Evolutionary conservation across 2,329 filamentous ascomycete species (phyloP).

Genomic region (Calycina herbarum): DNA sequence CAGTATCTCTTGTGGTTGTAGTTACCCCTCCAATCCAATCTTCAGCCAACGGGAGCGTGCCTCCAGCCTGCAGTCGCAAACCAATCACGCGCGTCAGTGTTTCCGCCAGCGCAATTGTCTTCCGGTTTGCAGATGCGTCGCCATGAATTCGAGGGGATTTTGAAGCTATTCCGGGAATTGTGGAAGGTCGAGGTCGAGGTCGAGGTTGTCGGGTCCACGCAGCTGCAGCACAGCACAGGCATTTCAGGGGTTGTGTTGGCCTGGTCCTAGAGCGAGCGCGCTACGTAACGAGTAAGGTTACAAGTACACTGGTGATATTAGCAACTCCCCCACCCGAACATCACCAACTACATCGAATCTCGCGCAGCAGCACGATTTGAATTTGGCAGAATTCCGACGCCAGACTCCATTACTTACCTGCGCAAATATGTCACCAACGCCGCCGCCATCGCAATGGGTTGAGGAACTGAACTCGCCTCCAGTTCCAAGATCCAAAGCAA

Average conservation of each 20-base stretch:
- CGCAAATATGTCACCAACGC: conserved; percentile 38
- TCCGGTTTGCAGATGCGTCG: conserved; percentile 22
- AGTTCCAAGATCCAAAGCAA: conserved; percentile 62
- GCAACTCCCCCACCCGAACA: conserved; percentile 5
- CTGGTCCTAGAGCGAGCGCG: conserved; percentile 15
- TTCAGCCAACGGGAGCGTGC: conserved; percentile 33
- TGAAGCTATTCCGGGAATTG: conserved; percentile 14
- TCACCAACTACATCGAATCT: neutral
- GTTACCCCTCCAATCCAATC: conserved; percentile 33
- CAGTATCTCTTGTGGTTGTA: conserved; percentile 12
- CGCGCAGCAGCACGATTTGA: neutral
- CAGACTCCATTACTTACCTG: neutral
- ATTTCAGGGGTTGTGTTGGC: conserved; percentile 12
- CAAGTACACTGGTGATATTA: too few species aligned
- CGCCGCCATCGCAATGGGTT: conserved; percentile 75
- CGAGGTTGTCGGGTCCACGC: conserved; percentile 13
- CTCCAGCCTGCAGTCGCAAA: conserved; percentile 23
- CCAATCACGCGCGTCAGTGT: conserved; percentile 31
- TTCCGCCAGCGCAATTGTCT: conserved; percentile 27
- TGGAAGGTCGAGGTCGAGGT: conserved; percentile 1
- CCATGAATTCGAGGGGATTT: conserved; percentile 26
- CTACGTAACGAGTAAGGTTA: conserved; percentile 8
- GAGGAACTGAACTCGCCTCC: conserved; percentile 73
- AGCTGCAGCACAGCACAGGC: conserved; percentile 20
- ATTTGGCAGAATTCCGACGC: neutral